A percentile compares a stretch with the other conserved stretches of the same genome.
These are phyloP conservation scores for Cytidiella melzeri DNA, from an alignment of 768 basidiomycete species.

Conservation along the genomic window DNA sequence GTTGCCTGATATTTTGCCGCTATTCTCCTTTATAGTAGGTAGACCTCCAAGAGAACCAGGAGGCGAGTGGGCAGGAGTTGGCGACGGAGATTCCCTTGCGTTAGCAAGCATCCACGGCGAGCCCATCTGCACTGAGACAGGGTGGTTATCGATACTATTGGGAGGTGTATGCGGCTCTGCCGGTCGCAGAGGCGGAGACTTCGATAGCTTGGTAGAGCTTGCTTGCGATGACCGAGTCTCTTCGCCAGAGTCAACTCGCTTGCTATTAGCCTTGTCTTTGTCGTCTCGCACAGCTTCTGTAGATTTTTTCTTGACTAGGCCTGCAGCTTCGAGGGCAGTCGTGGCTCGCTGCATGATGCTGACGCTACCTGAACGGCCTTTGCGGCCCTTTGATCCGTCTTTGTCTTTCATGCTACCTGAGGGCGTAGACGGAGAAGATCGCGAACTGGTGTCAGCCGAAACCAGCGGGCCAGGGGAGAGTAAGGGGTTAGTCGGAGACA, in stretches of 20 bases:
- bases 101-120: slow-evolving; percentile 75
- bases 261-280: slow-evolving; percentile 42
- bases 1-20: slow-evolving; percentile 32
- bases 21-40: slow-evolving; percentile 33
- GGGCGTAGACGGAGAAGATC: slow-evolving; percentile 68
- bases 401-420: slow-evolving; percentile 54
- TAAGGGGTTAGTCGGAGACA: slow-evolving; percentile 29
- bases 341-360: slow-evolving; percentile 96
- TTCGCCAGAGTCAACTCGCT: slow-evolving; percentile 37
- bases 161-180: slow-evolving; percentile 45
- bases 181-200: slow-evolving; percentile 59
- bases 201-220: slow-evolving; percentile 56
- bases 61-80: slow-evolving; percentile 48
- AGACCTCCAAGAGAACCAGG: slow-evolving; percentile 45
- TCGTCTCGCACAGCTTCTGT: slow-evolving; percentile 66
- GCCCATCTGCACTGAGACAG: slow-evolving; percentile 33
- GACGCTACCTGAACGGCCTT: slow-evolving; percentile 80
- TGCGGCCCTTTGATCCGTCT: slow-evolving; percentile 48
- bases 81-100: slow-evolving; percentile 32
- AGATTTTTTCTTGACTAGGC: slow-evolving; percentile 79
- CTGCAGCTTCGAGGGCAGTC: slow-evolving; percentile 81
- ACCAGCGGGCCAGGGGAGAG: slow-evolving; percentile 50
- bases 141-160: slow-evolving; percentile 26
- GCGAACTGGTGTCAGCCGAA: slow-evolving; percentile 40
- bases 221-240: slow-evolving; percentile 65